phyloP scores from a whole-genome alignment of 768 basidiomycete species.

The Crassisporium funariophilum region DNA sequence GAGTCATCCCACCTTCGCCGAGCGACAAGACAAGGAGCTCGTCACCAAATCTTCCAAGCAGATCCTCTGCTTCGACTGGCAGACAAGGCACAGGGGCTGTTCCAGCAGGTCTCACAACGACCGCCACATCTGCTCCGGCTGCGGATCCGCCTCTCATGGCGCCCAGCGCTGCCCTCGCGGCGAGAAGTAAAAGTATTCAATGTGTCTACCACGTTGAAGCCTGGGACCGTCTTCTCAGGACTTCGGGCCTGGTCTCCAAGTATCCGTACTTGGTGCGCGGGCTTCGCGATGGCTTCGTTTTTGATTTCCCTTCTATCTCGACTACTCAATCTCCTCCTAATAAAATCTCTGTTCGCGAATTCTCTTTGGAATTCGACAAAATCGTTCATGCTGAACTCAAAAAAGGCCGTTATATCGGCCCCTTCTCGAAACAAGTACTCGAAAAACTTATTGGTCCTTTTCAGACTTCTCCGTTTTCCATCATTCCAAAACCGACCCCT shows the following conservation, averaged over 20 bases:
- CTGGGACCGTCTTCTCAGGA: not conserved
- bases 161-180: not conserved
- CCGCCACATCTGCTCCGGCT: no score
- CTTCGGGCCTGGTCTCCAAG: not conserved
- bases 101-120: slow-evolving; percentile 8
- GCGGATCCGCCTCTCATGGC: no score
- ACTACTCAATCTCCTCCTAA: slow-evolving; percentile 32
- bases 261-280: slow-evolving; percentile 13
- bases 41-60: slow-evolving; percentile 13
- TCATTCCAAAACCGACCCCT: slow-evolving; percentile 33
- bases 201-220: not conserved
- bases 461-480: slow-evolving; percentile 35
- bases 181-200: not conserved
- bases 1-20: slow-evolving; percentile 7
- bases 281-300: slow-evolving; percentile 29
- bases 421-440: slow-evolving; percentile 18
- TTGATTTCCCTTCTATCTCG: slow-evolving; percentile 27
- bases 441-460: slow-evolving; percentile 34
- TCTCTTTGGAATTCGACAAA: slow-evolving; percentile 9
- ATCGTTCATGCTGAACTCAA: slow-evolving; percentile 23
- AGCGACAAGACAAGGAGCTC: slow-evolving; percentile 15
- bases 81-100: slow-evolving; percentile 25
- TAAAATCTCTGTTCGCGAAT: slow-evolving; percentile 15
- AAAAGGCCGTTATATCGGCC: slow-evolving; percentile 29
- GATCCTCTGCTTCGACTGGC: slow-evolving; percentile 36